These are phyloP conservation scores for Raphanus raphanistrum DNA, from an alignment of 345 rosid species.

Conservation along the genomic window DNA sequence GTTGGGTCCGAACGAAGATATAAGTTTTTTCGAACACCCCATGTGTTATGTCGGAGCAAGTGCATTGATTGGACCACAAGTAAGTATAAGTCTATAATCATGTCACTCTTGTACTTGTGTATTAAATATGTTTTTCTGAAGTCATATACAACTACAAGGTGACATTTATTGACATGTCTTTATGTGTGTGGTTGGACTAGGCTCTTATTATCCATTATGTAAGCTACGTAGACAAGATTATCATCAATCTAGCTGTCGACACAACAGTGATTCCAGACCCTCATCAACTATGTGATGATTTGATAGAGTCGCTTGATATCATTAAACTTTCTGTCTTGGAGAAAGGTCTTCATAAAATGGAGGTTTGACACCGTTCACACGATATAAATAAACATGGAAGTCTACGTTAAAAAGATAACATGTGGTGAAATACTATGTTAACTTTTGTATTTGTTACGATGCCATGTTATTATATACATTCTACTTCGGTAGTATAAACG, in stretches of 20 bases:
- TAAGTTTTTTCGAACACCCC: conserved; percentile 55
- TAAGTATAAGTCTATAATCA: conserved; percentile 25
- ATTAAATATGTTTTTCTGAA: neutral
- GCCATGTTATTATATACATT: neutral
- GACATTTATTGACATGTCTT: neutral
- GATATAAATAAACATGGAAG: neutral
- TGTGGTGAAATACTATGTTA: neutral
- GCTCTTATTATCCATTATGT: conserved; percentile 70
- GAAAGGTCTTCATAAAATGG: conserved; percentile 6
- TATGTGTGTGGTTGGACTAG: conserved; percentile 58
- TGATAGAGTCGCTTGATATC: conserved; percentile 51
- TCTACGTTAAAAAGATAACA: neutral
- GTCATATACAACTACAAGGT: neutral
- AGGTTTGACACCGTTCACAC: conserved; percentile 8
- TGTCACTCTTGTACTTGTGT: neutral
- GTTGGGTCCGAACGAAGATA: conserved; percentile 57
- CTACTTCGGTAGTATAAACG: neutral
- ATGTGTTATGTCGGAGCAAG: conserved; percentile 52
- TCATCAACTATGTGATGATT: conserved; percentile 50
- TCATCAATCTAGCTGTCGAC: conserved; percentile 61
- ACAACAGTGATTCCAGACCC: conserved; percentile 65
- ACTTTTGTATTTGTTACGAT: neutral
- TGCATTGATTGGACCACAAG: conserved; percentile 56
- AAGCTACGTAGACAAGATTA: conserved; percentile 66
- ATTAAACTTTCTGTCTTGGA: conserved; percentile 43